Conservation (phyloP, 2,329 filamentous ascomycete genomes). For the Tolypocladium pustulatum region DNA sequence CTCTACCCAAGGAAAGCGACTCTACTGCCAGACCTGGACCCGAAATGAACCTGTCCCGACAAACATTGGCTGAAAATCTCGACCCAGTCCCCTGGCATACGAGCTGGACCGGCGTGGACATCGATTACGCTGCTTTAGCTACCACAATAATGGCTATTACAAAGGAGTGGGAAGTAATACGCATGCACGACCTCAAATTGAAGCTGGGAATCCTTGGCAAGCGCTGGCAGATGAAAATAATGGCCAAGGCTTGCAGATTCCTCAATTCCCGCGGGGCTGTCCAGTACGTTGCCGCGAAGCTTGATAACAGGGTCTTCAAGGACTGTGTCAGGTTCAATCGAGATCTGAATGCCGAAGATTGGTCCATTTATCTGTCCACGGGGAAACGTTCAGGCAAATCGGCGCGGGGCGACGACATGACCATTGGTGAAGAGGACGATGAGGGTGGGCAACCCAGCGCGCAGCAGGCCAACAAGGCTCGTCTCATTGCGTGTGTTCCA, state of each 20-base stretch:
- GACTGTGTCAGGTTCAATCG: slow-evolving; percentile 50
- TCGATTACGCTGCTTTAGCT: slow-evolving; percentile 47
- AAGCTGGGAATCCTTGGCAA: slow-evolving; percentile 47
- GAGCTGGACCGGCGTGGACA: slow-evolving; percentile 46
- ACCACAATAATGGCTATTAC: slow-evolving; percentile 46
- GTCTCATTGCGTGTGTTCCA: slow-evolving; percentile 12
- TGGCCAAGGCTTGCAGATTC: slow-evolving; percentile 48
- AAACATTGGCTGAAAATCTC: slow-evolving; percentile 31
- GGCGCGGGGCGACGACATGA: slow-evolving; percentile 11
- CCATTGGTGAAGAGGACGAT: slow-evolving; percentile 12
- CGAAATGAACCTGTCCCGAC: slow-evolving; percentile 27
- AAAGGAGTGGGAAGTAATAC: slow-evolving; percentile 47
- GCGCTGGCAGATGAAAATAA: slow-evolving; percentile 48
- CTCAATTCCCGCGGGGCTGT: slow-evolving; percentile 45
- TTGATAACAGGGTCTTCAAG: slow-evolving; percentile 44
- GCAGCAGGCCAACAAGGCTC: slow-evolving; percentile 4
- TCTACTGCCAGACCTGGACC: slow-evolving; percentile 12
- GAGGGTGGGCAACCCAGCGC: slow-evolving; percentile 6
- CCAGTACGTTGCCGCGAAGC: slow-evolving; percentile 45
- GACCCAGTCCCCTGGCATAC: slow-evolving; percentile 45
- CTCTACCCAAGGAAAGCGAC: slow-evolving; percentile 24
- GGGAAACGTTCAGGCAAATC: slow-evolving; percentile 25
- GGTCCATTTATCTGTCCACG: slow-evolving; percentile 43
- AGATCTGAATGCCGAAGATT: slow-evolving; percentile 45
- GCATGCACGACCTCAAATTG: slow-evolving; percentile 44